Base-by-base conservation (phyloP, 169 alveolate genomes). In the Plasmodium falciparum region DNA sequence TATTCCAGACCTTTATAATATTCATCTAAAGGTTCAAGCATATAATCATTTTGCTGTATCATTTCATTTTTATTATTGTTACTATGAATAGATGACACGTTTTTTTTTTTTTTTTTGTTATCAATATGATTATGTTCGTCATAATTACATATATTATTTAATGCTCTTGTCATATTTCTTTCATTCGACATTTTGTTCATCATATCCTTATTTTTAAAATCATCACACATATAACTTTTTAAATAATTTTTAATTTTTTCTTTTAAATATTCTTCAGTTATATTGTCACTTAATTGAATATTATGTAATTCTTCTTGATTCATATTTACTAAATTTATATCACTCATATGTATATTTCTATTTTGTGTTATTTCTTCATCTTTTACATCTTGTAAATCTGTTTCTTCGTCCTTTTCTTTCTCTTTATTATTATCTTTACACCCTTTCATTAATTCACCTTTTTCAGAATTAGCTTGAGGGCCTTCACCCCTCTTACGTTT, bases 1-100 rank as follows among this genome's bases (percentile, higher is more conserved):
- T 85, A 86, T 3, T 58, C 39, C 24, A 83, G 49, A 20, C 91
- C 91, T 70, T 17, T 43, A 71, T 69, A 78, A 11, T 78, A 49
- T 17, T 83, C 58, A 12, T 22, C 39, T 15, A 9, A 39, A 54
- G 2, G 20, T 47, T 61, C 70, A 9, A 17, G 4, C n/a, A n/a
- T 7, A 20, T 61, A 26, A 26, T 39, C 29, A 67, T n/a, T n/a
- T 4, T 67, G 8, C 3, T 29, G 8, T 13, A 39, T n/a, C 13
- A 12, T 39, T 0, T 67, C 45, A 13, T 54, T 20, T 20, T 20
- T 8, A 7, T 54, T 15, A n/a, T 54, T 54, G 11, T 39, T 39
- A 39, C 2, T 39, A 39, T 39, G 47, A 3, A 39, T 39, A 39
- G 2, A 7, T 39, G 11, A 39, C 6, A 39, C 47, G 6, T 39